Conservation (phyloP, 2,329 filamentous ascomycete genomes). For the Botrytis squamosa region DNA sequence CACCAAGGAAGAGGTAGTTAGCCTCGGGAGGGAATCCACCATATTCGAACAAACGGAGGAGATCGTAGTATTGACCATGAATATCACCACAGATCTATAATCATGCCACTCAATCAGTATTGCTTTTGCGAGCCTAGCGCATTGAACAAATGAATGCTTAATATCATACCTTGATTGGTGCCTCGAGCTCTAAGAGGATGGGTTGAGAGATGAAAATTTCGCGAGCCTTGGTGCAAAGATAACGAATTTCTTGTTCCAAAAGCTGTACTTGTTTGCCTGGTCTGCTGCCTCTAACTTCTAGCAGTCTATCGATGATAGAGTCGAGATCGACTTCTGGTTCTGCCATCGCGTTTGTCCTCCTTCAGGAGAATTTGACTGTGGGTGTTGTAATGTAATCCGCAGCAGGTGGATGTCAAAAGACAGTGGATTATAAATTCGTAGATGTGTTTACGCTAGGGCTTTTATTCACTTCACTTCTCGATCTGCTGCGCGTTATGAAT, state of each 20-base stretch:
- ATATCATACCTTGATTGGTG: constrained; percentile 85
- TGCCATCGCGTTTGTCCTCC: constrained; percentile 56
- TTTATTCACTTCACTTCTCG: constrained; percentile 21
- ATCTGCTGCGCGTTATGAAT: constrained; percentile 8
- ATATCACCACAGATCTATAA: constrained; percentile 96
- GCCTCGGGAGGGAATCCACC: constrained; percentile 97
- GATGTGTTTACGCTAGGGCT: constrained; percentile 6
- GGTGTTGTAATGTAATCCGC: constrained; percentile 35
- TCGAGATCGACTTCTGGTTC: constrained; percentile 96
- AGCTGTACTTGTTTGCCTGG: constrained; percentile 98
- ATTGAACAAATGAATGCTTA: too few relatives aligned
- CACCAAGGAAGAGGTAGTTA: constrained; percentile 98
- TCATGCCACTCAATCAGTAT: constrained; percentile 25
- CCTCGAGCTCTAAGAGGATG: constrained; percentile 94
- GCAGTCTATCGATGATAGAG: constrained; percentile 96
- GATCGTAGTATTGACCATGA: constrained; percentile 98
- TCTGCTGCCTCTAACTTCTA: constrained; percentile 96
- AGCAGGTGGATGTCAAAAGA: constrained; percentile 26
- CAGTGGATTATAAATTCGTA: not conserved
- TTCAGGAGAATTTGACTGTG: constrained; percentile 36
- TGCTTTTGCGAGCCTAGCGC: not conserved
- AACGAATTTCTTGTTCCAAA: constrained; percentile 93
- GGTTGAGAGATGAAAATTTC: constrained; percentile 99
- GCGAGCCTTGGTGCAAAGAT: constrained; percentile 94
- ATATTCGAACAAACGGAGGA: constrained; percentile 96